phyloP scores from a whole-genome alignment of 139 green algal genomes.

The Raphidocelis subcapitata region DNA sequence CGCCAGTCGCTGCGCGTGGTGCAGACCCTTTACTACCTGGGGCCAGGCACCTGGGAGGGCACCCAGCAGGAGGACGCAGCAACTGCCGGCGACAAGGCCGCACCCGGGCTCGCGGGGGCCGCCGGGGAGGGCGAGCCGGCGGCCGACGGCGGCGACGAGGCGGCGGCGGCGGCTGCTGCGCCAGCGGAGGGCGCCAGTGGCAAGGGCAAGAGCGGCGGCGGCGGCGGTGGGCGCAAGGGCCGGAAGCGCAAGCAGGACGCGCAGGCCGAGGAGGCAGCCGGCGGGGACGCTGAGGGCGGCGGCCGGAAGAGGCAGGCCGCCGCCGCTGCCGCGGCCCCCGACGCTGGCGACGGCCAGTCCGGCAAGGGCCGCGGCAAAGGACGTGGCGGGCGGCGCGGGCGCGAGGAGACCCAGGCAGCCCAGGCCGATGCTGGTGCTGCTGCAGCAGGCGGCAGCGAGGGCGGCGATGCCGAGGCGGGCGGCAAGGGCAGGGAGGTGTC shows the following conservation, averaged over 20 bases:
- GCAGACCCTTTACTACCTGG: constrained; percentile 60
- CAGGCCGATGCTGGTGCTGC: background rate
- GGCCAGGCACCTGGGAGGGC: constrained; percentile 5
- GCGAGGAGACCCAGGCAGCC: background rate
- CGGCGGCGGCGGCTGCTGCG: background rate
- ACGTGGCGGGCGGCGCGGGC: background rate
- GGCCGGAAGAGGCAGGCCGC: background rate
- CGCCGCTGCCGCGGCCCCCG: background rate
- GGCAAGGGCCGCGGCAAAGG: background rate
- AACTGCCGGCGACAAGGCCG: too few relatives aligned
- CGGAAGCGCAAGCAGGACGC: constrained; percentile 1
- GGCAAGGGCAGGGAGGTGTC: constrained; percentile 7
- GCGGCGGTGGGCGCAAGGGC: constrained; percentile 7
- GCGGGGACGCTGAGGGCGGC: background rate
- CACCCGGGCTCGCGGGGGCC: too few relatives aligned
- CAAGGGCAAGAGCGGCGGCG: background rate
- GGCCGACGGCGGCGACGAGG: too few relatives aligned
- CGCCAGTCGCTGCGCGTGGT: constrained; percentile 46
- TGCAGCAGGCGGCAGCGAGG: background rate
- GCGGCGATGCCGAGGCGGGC: background rate
- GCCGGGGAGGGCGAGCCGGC: too few relatives aligned
- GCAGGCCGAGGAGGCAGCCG: background rate
- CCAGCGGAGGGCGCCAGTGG: constrained; percentile 2
- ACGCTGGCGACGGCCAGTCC: background rate
- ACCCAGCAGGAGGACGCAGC: constrained; percentile 4